Base-by-base conservation (phyloP, 495 filamentous ascomycete species). In the Penicillium atrosanguineum region DNA sequence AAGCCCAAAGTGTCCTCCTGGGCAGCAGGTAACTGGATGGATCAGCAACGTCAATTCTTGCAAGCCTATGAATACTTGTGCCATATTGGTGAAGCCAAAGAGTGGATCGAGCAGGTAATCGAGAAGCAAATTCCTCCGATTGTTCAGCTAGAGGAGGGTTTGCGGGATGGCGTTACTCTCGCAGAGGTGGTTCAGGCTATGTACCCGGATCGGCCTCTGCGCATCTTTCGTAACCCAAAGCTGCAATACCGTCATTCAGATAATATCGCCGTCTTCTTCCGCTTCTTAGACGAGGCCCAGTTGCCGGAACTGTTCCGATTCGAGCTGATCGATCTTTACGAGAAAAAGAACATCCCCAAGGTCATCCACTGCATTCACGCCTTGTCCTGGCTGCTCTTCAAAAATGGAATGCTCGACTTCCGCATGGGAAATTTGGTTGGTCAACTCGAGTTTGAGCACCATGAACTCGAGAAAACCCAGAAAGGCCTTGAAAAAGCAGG, bases 261-360 rank as follows among this genome's bases (percentile, higher is more conserved):
- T 72, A 99, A 99, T 61, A 95, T 96, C 46, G 91, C 91, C 26
- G 72, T 88, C 15, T 97, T 99, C 70, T 97, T 97, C 72, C 83
- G 86, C 43, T 96, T 93, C 57, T 79, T 99, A 0, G 89, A 91
- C 60, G 89, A 97, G 55, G 82, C 96, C n/a, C 88, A 96, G 60
- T 73, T 99, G 8, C 95, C 95, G 1, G 95, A 99, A 52, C 81
- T 99, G n/a, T 99, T 99, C 69, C 84, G 92, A 55, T 99, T 99
- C 70, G 95, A 99, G 70, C 80, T 97, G 8, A 96, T 96, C 36
- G 95, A 99, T 65, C 73, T 99, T 31, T 99, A 99, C 75, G 95
- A 99, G 69, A 99, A 97, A 76, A 99, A 99, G 71, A 99, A 99
- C 62, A 92, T 97, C 6, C 95, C 95, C 0, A 99, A 96, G 71